These are phyloP conservation scores for Blechomonas ayalai DNA, from an alignment of 208 protist genomes.

Conservation along the genomic window DNA sequence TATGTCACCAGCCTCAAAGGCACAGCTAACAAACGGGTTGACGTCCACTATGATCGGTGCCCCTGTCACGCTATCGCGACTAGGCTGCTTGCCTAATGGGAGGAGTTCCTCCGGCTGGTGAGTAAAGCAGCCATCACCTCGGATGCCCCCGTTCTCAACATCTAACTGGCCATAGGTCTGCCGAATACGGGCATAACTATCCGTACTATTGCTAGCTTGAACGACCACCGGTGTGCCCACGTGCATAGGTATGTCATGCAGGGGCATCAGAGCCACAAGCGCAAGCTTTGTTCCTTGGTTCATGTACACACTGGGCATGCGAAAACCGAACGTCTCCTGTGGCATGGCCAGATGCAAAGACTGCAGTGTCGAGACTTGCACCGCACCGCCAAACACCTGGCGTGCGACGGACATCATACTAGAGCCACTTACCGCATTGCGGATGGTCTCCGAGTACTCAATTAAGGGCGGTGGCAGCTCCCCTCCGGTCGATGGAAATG, in stretches of 20 bases:
- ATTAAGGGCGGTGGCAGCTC: constrained; percentile 54
- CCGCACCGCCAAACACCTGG: constrained; percentile 77
- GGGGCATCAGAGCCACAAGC: constrained; percentile 59
- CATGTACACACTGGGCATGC: constrained; percentile 65
- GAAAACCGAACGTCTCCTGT: constrained; percentile 59
- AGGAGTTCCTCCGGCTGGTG: constrained; percentile 51
- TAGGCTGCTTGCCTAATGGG: constrained; percentile 55
- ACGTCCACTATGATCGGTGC: constrained; percentile 54
- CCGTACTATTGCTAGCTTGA: constrained; percentile 63
- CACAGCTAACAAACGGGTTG: constrained; percentile 55
- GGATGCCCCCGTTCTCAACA: constrained; percentile 58
- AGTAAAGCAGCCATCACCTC: constrained; percentile 78
- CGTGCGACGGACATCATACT: constrained; percentile 78
- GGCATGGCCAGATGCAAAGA: constrained; percentile 65
- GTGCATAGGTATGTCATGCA: constrained; percentile 75
- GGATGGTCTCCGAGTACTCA: constrained; percentile 50
- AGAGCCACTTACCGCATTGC: constrained; percentile 57
- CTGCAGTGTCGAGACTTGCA: constrained; percentile 43
- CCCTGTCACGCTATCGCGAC: constrained; percentile 48
- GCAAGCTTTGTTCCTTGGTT: constrained; percentile 78
- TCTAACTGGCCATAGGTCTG: constrained; percentile 82
- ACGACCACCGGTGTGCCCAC: constrained; percentile 72
- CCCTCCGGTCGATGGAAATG: constrained; percentile 25
- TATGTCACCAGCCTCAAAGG: constrained; percentile 70
- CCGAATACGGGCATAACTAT: constrained; percentile 49